A percentile compares a stretch with the other conserved stretches of the same genome.
Conservation (phyloP, 257 asterid genomes). For the Gynochthodes officinalis region DNA sequence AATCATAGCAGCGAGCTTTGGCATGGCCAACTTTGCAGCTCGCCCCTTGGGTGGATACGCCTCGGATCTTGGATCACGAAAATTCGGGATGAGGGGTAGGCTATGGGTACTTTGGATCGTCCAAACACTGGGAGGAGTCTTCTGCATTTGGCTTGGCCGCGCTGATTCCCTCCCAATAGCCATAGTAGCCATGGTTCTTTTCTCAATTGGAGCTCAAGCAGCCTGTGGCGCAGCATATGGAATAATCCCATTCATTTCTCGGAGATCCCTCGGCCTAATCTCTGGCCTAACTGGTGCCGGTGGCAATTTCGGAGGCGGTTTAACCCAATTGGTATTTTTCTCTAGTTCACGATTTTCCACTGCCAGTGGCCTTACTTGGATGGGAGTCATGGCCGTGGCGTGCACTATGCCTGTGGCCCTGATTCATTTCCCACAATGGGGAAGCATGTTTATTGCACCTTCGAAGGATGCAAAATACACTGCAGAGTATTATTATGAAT, state of each 20-base stretch:
- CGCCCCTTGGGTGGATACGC: constrained; percentile 55
- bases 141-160: constrained; percentile 43
- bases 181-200: constrained; percentile 41
- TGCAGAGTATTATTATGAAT: constrained; percentile 49
- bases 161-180: constrained; percentile 43
- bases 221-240: constrained; percentile 62
- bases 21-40: constrained; percentile 50
- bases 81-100: constrained; percentile 62
- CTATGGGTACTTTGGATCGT: constrained; percentile 49
- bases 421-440: constrained; percentile 70
- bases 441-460: constrained; percentile 53
- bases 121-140: constrained; percentile 52
- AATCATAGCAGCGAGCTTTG: constrained; percentile 52
- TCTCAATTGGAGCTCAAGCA: constrained; percentile 55
- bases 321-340: constrained; percentile 50
- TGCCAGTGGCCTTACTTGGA: constrained; percentile 30
- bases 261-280: constrained; percentile 45
- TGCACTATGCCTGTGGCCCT: constrained; percentile 47
- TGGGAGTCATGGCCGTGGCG: constrained; percentile 53
- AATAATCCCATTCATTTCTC: constrained; percentile 46
- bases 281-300: constrained; percentile 61
- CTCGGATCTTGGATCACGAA: constrained; percentile 36
- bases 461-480: constrained; percentile 25
- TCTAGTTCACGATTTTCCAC: constrained; percentile 33
- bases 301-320: constrained; percentile 58